phyloP scores from a whole-genome alignment of 2,329 filamentous ascomycete species.

The Plectosphaerella cucumerina region DNA sequence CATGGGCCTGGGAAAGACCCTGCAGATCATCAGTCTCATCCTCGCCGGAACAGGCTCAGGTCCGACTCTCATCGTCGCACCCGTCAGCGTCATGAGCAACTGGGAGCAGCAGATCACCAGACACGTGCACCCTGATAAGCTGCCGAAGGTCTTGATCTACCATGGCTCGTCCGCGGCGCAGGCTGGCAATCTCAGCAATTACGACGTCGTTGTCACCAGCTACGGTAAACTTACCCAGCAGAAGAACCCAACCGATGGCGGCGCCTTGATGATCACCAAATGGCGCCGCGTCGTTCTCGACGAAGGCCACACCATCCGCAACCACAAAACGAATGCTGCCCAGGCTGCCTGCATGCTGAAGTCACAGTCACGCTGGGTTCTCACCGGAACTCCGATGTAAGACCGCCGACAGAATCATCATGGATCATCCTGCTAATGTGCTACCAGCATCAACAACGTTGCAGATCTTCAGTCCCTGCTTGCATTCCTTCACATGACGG shows the following conservation, averaged over 20 bases:
- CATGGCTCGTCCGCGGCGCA: conserved; percentile 62
- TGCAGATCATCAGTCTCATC: conserved; percentile 80
- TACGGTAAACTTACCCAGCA: conserved; percentile 74
- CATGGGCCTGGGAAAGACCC: conserved; percentile 88
- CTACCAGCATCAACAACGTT: conserved; percentile 63
- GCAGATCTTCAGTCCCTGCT: conserved; percentile 78
- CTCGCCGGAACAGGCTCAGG: conserved; percentile 49
- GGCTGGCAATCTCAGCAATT: conserved; percentile 53
- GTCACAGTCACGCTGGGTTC: conserved; percentile 71
- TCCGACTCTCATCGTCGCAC: conserved; percentile 74
- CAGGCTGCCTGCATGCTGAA: conserved; percentile 62
- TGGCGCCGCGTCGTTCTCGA: conserved; percentile 81
- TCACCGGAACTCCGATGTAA: conserved; percentile 76
- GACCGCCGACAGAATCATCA: conserved; percentile 12
- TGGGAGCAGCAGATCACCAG: conserved; percentile 76
- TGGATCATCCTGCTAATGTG: conserved; percentile 9
- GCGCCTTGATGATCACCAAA: conserved; percentile 41
- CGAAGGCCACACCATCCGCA: conserved; percentile 80
- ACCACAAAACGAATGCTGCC: conserved; percentile 68
- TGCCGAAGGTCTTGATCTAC: conserved; percentile 67
- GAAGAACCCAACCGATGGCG: conserved; percentile 26
- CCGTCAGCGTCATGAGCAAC: conserved; percentile 84
- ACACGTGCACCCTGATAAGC: conserved; percentile 62
- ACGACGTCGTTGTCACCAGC: conserved; percentile 78
- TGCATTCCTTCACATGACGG: conserved; percentile 71